Evolutionary conservation across 176 grass and related monocot genomes (phyloP).

Genomic region (Oryza glumipatula): DNA sequence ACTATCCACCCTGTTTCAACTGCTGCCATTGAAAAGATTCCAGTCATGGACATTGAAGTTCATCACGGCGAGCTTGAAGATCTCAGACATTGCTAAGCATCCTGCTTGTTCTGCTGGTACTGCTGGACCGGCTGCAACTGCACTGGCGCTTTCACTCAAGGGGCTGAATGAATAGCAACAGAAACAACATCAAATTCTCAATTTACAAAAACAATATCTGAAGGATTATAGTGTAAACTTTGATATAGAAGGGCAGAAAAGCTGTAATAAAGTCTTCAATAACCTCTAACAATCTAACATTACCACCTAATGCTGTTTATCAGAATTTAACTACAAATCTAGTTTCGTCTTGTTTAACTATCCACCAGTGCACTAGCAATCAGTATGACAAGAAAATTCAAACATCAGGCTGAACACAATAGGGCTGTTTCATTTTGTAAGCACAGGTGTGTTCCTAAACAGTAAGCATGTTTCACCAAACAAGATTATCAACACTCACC

Average conservation of each 20-base stretch:
- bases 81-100: conserved; percentile 73
- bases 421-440: conserved; percentile 4
- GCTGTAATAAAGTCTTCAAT: not conserved
- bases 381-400: not conserved
- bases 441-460: not conserved
- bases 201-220: not conserved
- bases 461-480: not conserved
- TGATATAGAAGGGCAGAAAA: not conserved
- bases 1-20: conserved; percentile 33
- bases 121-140: conserved; percentile 66
- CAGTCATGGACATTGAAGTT: conserved; percentile 88
- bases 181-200: conserved; percentile 5
- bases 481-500: not conserved
- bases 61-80: conserved; percentile 69
- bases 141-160: conserved; percentile 58
- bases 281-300: conserved; percentile 2
- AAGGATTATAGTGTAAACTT: not conserved
- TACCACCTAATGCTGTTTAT: not conserved
- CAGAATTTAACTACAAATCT: not conserved
- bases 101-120: conserved; percentile 68
- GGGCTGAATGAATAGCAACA: conserved; percentile 55
- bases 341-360: not conserved
- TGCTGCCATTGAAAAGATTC: conserved; percentile 66
- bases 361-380: conserved; percentile 3
- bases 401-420: not conserved